Base-by-base conservation (phyloP, 805 yeast species). In the Wickerhamia fluorescens region DNA sequence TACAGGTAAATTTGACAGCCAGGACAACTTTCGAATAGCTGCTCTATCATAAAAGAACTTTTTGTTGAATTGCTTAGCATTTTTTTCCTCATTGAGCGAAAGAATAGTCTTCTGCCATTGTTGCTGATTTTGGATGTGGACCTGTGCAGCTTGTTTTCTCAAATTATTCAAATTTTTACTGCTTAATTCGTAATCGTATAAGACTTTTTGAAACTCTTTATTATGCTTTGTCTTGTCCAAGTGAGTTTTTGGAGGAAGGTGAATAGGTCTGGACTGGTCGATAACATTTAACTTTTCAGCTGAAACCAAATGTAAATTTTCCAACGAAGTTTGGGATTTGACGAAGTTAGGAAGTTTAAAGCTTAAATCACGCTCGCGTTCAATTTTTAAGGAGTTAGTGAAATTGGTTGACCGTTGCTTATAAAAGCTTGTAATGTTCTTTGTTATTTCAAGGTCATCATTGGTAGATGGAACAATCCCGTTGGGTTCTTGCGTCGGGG, bases 251-350 rank as follows among this genome's bases (percentile, higher is more conserved):
- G 86, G 86, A 5, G 88, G 88, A 25, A 78, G 49, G 71, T 84
- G 75, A 28, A 75, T 68, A 3, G 88, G 88, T 40, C 88, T 63
- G 1, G 85, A 69, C 24, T 73, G 74, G 29, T 78, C 68, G 20
- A 78, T 51, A 7, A 56, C 51, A 14, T 63, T 65, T 20, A 75
- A 47, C 41, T 79, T 79, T 42, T 78, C 81, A 1, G 63, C 68
- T 1, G 86, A 78, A 2, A 80, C 68, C 20, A 81, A 53, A 27
- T 61, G 53, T 36, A 74, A 52, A 47, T 79, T 85, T 30, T 79
- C 87, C 36, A 78, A 37, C 10, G 65, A 57, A 6, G 58, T 50
- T 35, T 64, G 70, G 2, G 61, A 49, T 32, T 50, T 57, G 20
- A 64, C 49, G 32, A 41, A 64, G 20, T 43, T 54, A 2, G 70